Base-by-base conservation (phyloP, 495 filamentous ascomycete genomes). In the Tuber calosporum region DNA sequence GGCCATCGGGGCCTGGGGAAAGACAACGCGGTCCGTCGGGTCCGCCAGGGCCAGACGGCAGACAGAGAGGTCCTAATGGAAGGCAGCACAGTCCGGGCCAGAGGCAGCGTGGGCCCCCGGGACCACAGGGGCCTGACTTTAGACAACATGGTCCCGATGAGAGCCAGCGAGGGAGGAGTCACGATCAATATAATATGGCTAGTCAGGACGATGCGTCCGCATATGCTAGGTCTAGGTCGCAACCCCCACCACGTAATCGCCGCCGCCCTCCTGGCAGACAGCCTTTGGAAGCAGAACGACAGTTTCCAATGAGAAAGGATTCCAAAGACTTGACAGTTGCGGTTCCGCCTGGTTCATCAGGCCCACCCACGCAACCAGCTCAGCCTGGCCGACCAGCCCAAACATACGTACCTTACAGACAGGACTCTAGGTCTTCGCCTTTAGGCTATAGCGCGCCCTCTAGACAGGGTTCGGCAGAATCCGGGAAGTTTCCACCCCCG, bases 201-300 rank as follows among this genome's bases (percentile, higher is more conserved):
- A 43, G 15, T 36, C 20, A 40, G 30, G 30, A 69, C 48, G 53
- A 73, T 67, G 53, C 53, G n/a, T 43, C 70, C 20, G 68, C 43
- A 48, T 79, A 77, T 71, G 19, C 53, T 69, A 79, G 78, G 66
- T 71, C 77, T 38, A 73, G 48, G 34, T 72, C 74, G 41, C 78
- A 80, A 40, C 77, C 77, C 42, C 67, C 70, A 30, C 67, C 43
- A 36, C 69, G 66, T 20, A 53, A 68, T 30, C 67, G 68, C 22
- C 67, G 68, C 22, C 74, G 62, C 81, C 83, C 68, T 40, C 74
- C 77, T 58, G 67, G 73, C 15, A 78, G 82, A 42, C 82, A 84
- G 37, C 68, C 82, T 70, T 83, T 84, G n/a, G 78, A 82, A 39
- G 81, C 68, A 69, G 74, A 74, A 20, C 71, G 38, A 20, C 75